Percentiles rank a stretch among this genome's conserved stretches.
These are phyloP conservation scores for Candida sanyiensis DNA, from an alignment of 805 yeast species.

Conservation along the genomic window DNA sequence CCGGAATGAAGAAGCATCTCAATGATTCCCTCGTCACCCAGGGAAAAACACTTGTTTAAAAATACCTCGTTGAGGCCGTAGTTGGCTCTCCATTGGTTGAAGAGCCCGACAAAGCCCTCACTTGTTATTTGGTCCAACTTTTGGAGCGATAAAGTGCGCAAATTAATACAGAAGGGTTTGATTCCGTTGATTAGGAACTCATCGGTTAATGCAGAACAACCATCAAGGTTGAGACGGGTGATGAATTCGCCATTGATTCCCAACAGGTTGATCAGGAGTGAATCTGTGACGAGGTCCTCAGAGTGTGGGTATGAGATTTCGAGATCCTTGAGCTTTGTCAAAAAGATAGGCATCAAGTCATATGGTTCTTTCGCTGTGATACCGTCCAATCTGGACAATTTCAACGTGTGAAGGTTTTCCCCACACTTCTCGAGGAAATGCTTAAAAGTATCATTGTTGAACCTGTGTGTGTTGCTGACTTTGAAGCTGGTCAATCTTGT, in stretches of 20 bases:
- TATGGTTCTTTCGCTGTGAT: constrained; percentile 51
- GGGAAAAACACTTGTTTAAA: constrained; percentile 56
- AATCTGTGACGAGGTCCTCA: constrained; percentile 65
- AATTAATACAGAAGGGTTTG: constrained; percentile 47
- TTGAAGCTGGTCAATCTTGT: constrained; percentile 51
- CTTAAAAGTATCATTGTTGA: constrained; percentile 59
- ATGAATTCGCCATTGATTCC: constrained; percentile 59
- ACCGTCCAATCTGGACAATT: constrained; percentile 69
- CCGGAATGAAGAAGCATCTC: constrained; percentile 59
- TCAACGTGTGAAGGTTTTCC: constrained; percentile 47
- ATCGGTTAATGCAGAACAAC: constrained; percentile 72
- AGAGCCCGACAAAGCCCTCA: constrained; percentile 56
- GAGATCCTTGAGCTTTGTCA: constrained; percentile 48
- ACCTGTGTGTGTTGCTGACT: constrained; percentile 77
- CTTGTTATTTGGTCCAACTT: constrained; percentile 62
- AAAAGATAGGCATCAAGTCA: constrained; percentile 58
- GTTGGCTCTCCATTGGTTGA: constrained; percentile 47
- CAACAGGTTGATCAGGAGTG: constrained; percentile 53
- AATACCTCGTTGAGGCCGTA: constrained; percentile 57
- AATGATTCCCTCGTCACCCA: constrained; percentile 58
- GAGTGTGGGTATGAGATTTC: constrained; percentile 65
- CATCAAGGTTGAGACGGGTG: constrained; percentile 55
- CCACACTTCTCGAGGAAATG: constrained; percentile 58
- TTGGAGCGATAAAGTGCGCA: constrained; percentile 55
- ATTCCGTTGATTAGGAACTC: constrained; percentile 50